A percentile compares a stretch with the other conserved stretches of the same genome.
phyloP scores from a whole-genome alignment of 768 basidiomycete genomes.

The Coprinellus aureogranulatus region DNA sequence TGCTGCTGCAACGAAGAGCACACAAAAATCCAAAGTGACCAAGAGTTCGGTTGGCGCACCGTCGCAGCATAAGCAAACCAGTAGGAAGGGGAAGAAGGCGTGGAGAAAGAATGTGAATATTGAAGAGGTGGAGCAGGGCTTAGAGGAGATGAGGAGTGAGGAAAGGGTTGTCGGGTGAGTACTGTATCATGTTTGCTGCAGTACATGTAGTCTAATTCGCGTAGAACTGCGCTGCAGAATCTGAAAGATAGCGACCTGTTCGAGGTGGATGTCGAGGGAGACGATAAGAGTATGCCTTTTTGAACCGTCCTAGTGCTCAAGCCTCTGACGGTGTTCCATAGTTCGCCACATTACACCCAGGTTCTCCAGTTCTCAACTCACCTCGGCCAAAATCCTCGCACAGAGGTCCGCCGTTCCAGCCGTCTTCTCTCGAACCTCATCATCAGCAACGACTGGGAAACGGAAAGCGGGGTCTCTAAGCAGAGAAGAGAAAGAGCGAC shows the following conservation, averaged over 20 bases:
- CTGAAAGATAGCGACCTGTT: constrained; percentile 75
- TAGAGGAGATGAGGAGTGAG: constrained; percentile 78
- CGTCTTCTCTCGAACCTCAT: constrained; percentile 56
- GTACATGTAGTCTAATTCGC: not conserved
- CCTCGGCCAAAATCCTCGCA: constrained; percentile 74
- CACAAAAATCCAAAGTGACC: constrained; percentile 11
- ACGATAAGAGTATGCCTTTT: constrained; percentile 57
- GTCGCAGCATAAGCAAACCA: constrained; percentile 63
- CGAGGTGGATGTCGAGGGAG: constrained; percentile 75
- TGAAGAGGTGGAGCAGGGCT: constrained; percentile 67
- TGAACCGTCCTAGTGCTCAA: not conserved
- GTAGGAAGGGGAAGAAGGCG: constrained; percentile 86
- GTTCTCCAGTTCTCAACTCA: constrained; percentile 53
- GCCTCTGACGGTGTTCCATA: constrained; percentile 23
- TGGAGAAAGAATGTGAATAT: constrained; percentile 95
- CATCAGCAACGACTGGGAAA: constrained; percentile 35
- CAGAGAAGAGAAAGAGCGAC: constrained; percentile 68
- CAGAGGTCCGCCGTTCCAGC: constrained; percentile 89
- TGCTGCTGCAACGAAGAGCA: not conserved
- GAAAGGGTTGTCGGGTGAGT: constrained; percentile 77
- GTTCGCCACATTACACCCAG: constrained; percentile 60
- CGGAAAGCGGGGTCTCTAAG: constrained; percentile 45
- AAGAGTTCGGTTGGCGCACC: constrained; percentile 50
- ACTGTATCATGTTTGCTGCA: not conserved
- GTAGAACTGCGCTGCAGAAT: constrained; percentile 61